Percentiles rank a stretch among this genome's conserved stretches.
Evolutionary conservation across 768 basidiomycete genomes (phyloP).

Genomic region (Boletus reticulatus): DNA sequence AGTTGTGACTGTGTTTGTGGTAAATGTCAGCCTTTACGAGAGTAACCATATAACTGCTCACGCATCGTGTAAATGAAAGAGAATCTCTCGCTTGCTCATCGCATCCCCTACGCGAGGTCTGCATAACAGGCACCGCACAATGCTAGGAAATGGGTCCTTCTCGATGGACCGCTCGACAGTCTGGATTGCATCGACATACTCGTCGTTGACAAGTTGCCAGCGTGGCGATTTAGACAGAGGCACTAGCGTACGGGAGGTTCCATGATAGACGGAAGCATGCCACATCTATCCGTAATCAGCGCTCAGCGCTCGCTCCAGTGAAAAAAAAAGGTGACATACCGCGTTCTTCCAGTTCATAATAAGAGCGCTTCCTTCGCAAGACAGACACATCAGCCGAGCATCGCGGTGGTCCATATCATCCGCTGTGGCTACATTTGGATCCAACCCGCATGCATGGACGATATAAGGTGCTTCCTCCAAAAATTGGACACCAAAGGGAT

Average conservation of each 20-base stretch:
- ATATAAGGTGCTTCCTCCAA: slow-evolving; percentile 10
- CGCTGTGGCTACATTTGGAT: slow-evolving; percentile 7
- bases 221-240: not conserved
- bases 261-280: slow-evolving; percentile 7
- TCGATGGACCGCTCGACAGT: not conserved
- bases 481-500: not conserved
- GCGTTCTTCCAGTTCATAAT: slow-evolving; percentile 13
- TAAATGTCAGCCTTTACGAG: not conserved
- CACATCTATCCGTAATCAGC: not conserved
- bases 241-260: not conserved
- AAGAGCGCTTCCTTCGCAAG: not conserved
- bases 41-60: not conserved
- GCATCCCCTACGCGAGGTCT: not conserved
- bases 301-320: no score
- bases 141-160: not conserved
- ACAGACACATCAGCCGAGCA: slow-evolving; percentile 10
- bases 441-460: slow-evolving; percentile 9
- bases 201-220: slow-evolving; percentile 11
- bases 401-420: slow-evolving; percentile 13
- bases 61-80: not conserved
- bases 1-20: not conserved
- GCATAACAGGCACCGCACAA: not conserved
- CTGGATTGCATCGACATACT: slow-evolving; percentile 5
- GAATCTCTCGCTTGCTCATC: not conserved
- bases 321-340: not conserved